phyloP scores from a whole-genome alignment of 208 protist genomes.

The Trichomonas vaginalis region DNA sequence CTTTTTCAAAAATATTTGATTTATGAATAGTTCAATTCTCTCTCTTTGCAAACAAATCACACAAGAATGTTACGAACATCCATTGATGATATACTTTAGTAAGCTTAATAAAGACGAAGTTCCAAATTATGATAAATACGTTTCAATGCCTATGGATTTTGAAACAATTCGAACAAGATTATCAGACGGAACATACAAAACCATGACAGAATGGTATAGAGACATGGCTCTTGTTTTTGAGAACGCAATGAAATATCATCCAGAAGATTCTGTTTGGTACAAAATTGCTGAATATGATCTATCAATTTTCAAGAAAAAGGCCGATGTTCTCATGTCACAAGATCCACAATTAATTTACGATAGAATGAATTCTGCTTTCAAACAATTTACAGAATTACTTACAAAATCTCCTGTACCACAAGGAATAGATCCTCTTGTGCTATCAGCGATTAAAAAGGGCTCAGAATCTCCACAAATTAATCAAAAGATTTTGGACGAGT shows the following conservation, averaged over 20 bases:
- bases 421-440: neutral
- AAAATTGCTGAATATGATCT: neutral
- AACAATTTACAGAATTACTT: neutral
- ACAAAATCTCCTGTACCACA: neutral
- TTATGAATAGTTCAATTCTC: neutral
- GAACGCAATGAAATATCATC: conserved; percentile 4
- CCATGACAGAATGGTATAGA: neutral
- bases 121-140: neutral
- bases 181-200: neutral
- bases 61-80: neutral
- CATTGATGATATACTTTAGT: neutral
- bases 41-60: neutral
- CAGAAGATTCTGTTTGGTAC: neutral
- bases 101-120: neutral
- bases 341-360: neutral
- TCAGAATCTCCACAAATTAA: neutral
- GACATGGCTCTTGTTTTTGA: neutral
- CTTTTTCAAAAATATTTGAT: neutral
- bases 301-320: neutral
- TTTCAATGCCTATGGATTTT: neutral
- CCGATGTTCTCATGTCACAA: neutral
- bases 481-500: neutral
- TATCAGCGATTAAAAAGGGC: neutral
- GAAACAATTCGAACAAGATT: neutral
- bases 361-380: neutral